phyloP scores from a whole-genome alignment of 2,329 filamentous ascomycete species.

The Botrytis fabae region DNA sequence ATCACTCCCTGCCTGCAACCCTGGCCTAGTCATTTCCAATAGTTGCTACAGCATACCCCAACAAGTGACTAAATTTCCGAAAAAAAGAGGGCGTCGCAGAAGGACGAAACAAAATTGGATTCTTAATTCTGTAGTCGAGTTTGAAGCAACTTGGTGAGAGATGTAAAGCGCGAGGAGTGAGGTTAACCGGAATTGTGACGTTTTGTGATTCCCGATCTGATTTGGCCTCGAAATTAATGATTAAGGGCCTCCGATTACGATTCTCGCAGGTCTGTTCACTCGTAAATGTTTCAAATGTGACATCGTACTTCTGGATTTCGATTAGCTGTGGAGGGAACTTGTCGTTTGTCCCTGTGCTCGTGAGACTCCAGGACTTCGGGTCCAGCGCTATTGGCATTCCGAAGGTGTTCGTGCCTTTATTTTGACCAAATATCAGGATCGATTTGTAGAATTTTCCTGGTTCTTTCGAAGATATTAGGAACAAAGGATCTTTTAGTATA shows the following conservation, averaged over 20 bases:
- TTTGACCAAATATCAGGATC: neutral
- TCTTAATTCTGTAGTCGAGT: neutral
- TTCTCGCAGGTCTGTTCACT: neutral
- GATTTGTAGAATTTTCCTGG: neutral
- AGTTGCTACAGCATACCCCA: neutral
- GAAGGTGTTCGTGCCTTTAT: neutral
- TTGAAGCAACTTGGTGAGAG: neutral
- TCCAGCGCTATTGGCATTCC: neutral
- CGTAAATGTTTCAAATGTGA: neutral
- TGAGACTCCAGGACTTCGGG: neutral
- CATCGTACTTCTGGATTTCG: neutral
- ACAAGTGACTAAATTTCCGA: neutral
- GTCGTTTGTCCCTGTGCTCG: neutral
- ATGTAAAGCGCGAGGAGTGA: neutral
- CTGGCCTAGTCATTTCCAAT: fast-evolving
- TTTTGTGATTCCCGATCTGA: neutral
- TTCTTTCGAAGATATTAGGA: neutral
- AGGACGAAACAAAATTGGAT: neutral
- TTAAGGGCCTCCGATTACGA: neutral
- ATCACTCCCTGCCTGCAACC: neutral
- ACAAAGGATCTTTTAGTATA: fast-evolving
- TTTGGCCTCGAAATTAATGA: neutral
- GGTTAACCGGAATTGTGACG: neutral
- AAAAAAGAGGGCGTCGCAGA: neutral
- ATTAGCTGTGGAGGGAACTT: neutral